A percentile compares a stretch with the other conserved stretches of the same genome.
Conservation (phyloP, 2,329 filamentous ascomycete species). For the Nemania sp. region DNA sequence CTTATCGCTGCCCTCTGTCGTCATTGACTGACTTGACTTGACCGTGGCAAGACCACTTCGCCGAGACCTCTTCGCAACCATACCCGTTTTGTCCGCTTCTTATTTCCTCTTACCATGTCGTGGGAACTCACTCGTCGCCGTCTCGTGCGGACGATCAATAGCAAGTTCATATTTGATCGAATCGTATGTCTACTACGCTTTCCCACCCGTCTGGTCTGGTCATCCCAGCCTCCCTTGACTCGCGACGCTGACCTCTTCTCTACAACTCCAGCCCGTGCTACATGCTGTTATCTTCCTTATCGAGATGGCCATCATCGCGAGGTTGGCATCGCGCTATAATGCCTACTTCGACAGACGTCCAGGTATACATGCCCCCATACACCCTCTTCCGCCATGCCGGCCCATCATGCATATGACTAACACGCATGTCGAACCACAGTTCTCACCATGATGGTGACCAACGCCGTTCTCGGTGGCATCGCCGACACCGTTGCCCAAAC, state of each 20-base stretch:
- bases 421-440: slow-evolving; percentile 54
- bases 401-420: slow-evolving; percentile 1
- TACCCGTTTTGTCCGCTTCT: neutral
- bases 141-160: slow-evolving; percentile 68
- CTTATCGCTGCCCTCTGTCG: too few species aligned
- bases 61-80: too few species aligned
- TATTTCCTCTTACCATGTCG: slow-evolving; percentile 49
- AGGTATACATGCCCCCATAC: slow-evolving; percentile 54
- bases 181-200: slow-evolving; percentile 59
- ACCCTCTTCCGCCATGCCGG: neutral
- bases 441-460: slow-evolving; percentile 98
- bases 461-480: slow-evolving; percentile 91
- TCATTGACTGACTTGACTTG: too few species aligned
- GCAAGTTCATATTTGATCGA: slow-evolving; percentile 73
- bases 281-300: slow-evolving; percentile 84
- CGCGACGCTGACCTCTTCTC: slow-evolving; percentile 13
- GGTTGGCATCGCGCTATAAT: slow-evolving; percentile 87
- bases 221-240: neutral
- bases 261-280: slow-evolving; percentile 73
- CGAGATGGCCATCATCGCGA: slow-evolving; percentile 83
- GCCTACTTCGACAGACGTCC: slow-evolving; percentile 90
- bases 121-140: slow-evolving; percentile 64
- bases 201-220: neutral
- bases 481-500: slow-evolving; percentile 96
- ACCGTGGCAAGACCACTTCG: too few species aligned